Conservation (phyloP, 495 filamentous ascomycete genomes). For the Penicillium pulvis region DNA sequence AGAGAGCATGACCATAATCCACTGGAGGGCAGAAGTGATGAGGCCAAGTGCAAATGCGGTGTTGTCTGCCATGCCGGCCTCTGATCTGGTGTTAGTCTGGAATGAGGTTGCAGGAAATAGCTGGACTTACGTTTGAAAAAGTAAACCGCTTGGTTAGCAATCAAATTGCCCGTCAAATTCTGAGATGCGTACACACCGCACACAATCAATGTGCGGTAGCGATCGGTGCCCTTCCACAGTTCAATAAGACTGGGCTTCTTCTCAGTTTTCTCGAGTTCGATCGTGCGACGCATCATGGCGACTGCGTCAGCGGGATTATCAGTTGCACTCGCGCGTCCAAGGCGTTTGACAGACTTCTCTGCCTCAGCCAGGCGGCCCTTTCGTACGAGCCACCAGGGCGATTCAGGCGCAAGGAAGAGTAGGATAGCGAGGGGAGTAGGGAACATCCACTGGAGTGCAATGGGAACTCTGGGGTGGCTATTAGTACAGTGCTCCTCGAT, state of each 20-base stretch:
- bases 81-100: slow-evolving; percentile 26
- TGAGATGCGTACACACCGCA: slow-evolving; percentile 55
- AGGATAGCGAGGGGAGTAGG: slow-evolving; percentile 69
- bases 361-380: slow-evolving; percentile 66
- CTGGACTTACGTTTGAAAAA: slow-evolving; percentile 62
- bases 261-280: slow-evolving; percentile 66
- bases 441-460: slow-evolving; percentile 82
- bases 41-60: slow-evolving; percentile 30
- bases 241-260: slow-evolving; percentile 63
- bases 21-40: slow-evolving; percentile 44
- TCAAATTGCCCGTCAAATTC: slow-evolving; percentile 9
- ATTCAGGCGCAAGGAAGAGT: slow-evolving; percentile 70
- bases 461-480: slow-evolving; percentile 65
- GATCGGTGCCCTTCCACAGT: slow-evolving; percentile 71
- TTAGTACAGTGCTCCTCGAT: slow-evolving; percentile 35
- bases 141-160: slow-evolving; percentile 57
- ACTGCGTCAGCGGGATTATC: slow-evolving; percentile 78
- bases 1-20: slow-evolving; percentile 54
- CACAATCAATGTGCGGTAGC: slow-evolving; percentile 72
- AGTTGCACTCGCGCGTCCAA: slow-evolving; percentile 68
- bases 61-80: slow-evolving; percentile 36
- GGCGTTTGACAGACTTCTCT: slow-evolving; percentile 61
- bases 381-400: slow-evolving; percentile 80
- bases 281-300: slow-evolving; percentile 60
- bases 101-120: slow-evolving; percentile 35